A percentile compares a stretch with the other conserved stretches of the same genome.
Conservation (phyloP, 1,284 basidiomycete species). For the Ganoderma sinense region DNA sequence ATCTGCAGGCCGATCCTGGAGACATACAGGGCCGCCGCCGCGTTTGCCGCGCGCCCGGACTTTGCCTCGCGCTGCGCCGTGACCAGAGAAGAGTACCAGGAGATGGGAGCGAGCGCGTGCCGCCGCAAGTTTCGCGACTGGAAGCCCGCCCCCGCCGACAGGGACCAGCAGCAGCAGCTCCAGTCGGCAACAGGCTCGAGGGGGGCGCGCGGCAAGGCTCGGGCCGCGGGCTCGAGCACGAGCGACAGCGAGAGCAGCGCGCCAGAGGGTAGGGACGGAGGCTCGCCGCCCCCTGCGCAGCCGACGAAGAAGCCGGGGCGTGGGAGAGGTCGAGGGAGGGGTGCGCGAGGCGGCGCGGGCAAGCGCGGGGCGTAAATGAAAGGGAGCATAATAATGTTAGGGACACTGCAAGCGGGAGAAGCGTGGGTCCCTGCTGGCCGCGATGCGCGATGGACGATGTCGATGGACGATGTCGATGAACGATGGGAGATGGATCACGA, state of each 20-base stretch:
- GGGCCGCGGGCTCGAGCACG: background rate
- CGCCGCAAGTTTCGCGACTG: constrained; percentile 70
- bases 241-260: constrained; percentile 14
- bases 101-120: constrained; percentile 78
- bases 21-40: constrained; percentile 73
- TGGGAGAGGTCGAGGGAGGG: constrained; percentile 31
- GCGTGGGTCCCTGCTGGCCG: background rate
- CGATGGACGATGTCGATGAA: background rate
- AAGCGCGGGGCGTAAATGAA: constrained; percentile 20
- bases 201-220: constrained; percentile 4
- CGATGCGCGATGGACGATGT: background rate
- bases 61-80: constrained; percentile 60
- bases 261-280: constrained; percentile 30
- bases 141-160: constrained; percentile 38
- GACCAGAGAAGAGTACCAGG: constrained; percentile 83
- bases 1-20: constrained; percentile 72
- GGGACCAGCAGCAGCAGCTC: constrained; percentile 23
- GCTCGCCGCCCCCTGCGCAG: constrained; percentile 24
- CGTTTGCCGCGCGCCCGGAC: constrained; percentile 61
- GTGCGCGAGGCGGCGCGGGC: constrained; percentile 22
- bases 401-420: background rate
- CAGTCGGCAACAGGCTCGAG: background rate
- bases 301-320: constrained; percentile 27
- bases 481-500: background rate
- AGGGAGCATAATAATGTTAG: background rate